Percentiles rank a stretch among this genome's conserved stretches.
Evolutionary conservation across 441 rosid genomes (phyloP).

Genomic region (Populus hybrid): DNA sequence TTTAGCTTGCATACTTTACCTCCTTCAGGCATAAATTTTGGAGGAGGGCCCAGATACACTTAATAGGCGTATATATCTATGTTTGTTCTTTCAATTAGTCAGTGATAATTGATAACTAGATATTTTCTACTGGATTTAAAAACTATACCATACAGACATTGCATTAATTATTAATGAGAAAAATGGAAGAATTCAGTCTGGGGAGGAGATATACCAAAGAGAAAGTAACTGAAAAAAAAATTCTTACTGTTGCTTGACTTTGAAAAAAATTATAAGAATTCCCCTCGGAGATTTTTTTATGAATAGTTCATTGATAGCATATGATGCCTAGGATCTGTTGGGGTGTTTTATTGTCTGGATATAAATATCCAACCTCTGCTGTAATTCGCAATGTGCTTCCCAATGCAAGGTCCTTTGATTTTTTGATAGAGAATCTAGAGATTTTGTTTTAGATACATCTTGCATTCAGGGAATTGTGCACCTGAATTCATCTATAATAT

Average conservation of each 20-base stretch:
- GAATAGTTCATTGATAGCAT: background rate
- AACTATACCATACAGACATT: background rate
- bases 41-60: slow-evolving; percentile 48
- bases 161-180: background rate
- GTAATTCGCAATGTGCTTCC: background rate
- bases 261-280: background rate
- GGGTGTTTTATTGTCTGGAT: background rate
- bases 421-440: background rate
- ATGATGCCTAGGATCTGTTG: too few relatives aligned
- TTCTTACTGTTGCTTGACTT: background rate
- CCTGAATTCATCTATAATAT: background rate
- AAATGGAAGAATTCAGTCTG: background rate
- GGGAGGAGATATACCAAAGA: too few relatives aligned
- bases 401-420: background rate
- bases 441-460: background rate
- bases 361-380: background rate
- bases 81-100: background rate
- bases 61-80: slow-evolving; percentile 29
- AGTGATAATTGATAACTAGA: background rate
- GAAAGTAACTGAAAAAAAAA: too few relatives aligned
- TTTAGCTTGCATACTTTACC: too few relatives aligned
- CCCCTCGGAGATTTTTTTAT: background rate
- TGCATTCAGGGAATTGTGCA: slow-evolving; percentile 4
- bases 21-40: slow-evolving; percentile 51
- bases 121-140: too few relatives aligned